These are phyloP conservation scores for Monosporascus ibericus DNA, from an alignment of 2,329 filamentous ascomycete species.

Conservation along the genomic window DNA sequence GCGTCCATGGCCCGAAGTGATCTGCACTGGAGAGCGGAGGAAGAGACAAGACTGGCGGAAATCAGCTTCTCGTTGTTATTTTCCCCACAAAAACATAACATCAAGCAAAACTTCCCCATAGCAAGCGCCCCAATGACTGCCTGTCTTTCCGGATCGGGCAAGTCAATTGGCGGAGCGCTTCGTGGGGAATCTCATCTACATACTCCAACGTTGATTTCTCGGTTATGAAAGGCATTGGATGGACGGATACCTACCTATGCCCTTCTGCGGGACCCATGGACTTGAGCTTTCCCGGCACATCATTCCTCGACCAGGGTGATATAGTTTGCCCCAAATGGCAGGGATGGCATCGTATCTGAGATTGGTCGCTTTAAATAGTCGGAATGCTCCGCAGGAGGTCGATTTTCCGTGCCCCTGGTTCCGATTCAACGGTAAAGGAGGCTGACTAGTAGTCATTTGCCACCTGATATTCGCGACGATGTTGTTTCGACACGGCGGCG, in stretches of 20 bases:
- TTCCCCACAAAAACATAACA: not conserved
- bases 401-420: not conserved
- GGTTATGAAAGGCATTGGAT: not conserved
- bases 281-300: not conserved
- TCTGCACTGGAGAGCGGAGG: not conserved
- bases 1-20: no score
- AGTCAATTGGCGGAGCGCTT: not conserved
- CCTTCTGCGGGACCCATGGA: not conserved
- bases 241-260: not conserved
- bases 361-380: not conserved
- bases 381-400: not conserved
- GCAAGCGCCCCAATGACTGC: not conserved
- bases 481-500: not conserved
- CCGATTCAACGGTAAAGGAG: not conserved
- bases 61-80: not conserved
- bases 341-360: no score
- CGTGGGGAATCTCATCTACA: not conserved
- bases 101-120: not conserved
- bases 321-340: no score
- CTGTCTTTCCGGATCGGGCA: not conserved
- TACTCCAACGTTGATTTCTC: not conserved
- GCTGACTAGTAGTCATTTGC: not conserved
- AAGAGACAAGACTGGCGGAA: not conserved
- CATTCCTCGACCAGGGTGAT: no score
- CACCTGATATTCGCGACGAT: conserved; percentile 1